Base-by-base conservation (phyloP, 1,139 yeast species). In the Hemisphaericaspora lyxosophila region DNA sequence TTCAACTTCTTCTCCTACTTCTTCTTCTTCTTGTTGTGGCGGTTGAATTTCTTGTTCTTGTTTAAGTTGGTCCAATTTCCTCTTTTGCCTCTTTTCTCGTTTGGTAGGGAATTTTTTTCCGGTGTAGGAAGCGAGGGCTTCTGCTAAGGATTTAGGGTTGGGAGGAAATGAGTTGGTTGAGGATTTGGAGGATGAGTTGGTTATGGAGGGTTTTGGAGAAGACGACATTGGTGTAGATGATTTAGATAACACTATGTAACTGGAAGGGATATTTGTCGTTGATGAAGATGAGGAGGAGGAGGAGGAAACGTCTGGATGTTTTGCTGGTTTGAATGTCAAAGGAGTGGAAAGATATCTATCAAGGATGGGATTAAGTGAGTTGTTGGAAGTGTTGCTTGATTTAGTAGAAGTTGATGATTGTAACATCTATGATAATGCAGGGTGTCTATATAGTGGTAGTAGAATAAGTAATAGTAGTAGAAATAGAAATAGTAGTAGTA, bases 301-400 rank as follows among this genome's bases (percentile, higher is more conserved):
- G n/a, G 37, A 23, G 11, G 54, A 59, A 39, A 55, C 51, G 45
- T 68, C 76, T 33, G 67, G 64, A 49, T 54, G 55, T 42, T 64
- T 70, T 18, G 82, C 85, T 11, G 77, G 69, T 35, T 72, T 75
- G 59, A 83, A 84, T 25, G 75, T 74, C 39, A 82, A 60, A 12
- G 85, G 87, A 46, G 73, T 75, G 40, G 75, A 61, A 33, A 80
- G 69, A 45, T 80, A 75, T 53, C 85, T 67, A 51, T 79, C 84
- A 41, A 80, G 74, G 39, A 78, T 60, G 5, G 75, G 75, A 45
- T 64, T 64, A 3, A 34, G 26, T 7, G 33, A 13, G n/a, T 16
- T 28, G 34, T 13, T 24, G 9, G 28, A 12, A 20, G 20, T 24
- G 19, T 15, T 32, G 9, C 8, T 26, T 5, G 24, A 6, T 7